phyloP scores from a whole-genome alignment of 352 stramenopile species.

The Phytophthora chlamydospora region DNA sequence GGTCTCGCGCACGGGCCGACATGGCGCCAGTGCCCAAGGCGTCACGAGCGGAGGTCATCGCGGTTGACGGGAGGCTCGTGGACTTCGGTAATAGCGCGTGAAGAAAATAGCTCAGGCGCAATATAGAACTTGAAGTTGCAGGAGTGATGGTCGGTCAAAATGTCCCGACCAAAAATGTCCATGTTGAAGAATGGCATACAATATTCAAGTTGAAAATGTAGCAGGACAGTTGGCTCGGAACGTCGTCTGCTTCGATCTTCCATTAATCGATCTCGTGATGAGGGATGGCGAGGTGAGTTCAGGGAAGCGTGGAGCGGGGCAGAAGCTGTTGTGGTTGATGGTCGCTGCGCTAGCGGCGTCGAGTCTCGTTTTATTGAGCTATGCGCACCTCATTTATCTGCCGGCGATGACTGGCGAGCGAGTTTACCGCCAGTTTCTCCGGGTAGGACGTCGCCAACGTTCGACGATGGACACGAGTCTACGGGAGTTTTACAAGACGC shows the following conservation, averaged over 20 bases:
- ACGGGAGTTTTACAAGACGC: constrained; percentile 36
- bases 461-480: constrained; percentile 12
- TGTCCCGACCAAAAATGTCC: constrained; percentile 4
- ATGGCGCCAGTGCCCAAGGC: neutral
- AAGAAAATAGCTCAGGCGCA: constrained; percentile 25
- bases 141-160: constrained; percentile 17
- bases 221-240: constrained; percentile 7
- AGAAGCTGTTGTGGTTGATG: constrained; percentile 27
- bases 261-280: constrained; percentile 19
- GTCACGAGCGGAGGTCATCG: constrained; percentile 25
- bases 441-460: neutral
- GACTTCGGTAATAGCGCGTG: constrained; percentile 1
- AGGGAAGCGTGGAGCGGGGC: constrained; percentile 5
- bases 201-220: neutral
- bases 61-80: neutral
- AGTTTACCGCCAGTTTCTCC: constrained; percentile 22
- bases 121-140: constrained; percentile 30
- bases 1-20: constrained; percentile 30
- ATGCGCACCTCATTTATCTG: constrained; percentile 28
- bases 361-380: constrained; percentile 25
- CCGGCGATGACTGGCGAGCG: constrained; percentile 14
- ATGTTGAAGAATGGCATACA: constrained; percentile 9
- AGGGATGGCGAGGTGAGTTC: constrained; percentile 3
- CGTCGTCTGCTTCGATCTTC: constrained; percentile 8
- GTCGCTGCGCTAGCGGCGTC: constrained; percentile 8